These are phyloP conservation scores for Polychytrium aggregatum DNA, from an alignment of 192 early-diverging fungal species.

Conservation along the genomic window DNA sequence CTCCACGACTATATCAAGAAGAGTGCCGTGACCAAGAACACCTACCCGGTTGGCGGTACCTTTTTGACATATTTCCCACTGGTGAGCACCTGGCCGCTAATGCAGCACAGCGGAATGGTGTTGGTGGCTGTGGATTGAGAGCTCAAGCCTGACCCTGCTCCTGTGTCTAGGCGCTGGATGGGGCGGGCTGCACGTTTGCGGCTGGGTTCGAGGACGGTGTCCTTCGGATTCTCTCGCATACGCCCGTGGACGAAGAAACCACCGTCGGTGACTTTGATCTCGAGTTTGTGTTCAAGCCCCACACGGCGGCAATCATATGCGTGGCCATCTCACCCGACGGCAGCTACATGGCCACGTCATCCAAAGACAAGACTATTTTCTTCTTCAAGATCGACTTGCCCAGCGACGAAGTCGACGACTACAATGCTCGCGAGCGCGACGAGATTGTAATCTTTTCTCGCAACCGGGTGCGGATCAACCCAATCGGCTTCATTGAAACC, in stretches of 20 bases:
- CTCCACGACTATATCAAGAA: slow-evolving; percentile 37
- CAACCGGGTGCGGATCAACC: slow-evolving; percentile 18
- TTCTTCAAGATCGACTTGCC: slow-evolving; percentile 46
- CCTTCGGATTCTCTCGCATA: slow-evolving; percentile 33
- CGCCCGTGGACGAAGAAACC: slow-evolving; percentile 6
- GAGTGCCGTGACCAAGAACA: slow-evolving; percentile 7
- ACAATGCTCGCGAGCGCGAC: slow-evolving; percentile 9
- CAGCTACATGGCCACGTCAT: slow-evolving; percentile 31
- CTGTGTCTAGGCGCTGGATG: slow-evolving; percentile 32
- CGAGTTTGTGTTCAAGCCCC: slow-evolving; percentile 46
- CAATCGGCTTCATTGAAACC: slow-evolving; percentile 42
- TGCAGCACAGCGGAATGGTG: background rate
- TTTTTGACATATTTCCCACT: slow-evolving; percentile 27
- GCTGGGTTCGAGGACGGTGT: slow-evolving; percentile 49
- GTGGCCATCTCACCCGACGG: slow-evolving; percentile 41
- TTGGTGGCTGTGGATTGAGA: slow-evolving; percentile 6
- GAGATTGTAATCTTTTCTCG: slow-evolving; percentile 11
- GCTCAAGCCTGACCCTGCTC: background rate
- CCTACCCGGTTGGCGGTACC: slow-evolving; percentile 25
- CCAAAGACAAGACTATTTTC: slow-evolving; percentile 38
- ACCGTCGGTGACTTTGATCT: slow-evolving; percentile 18
- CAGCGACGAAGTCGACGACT: too few relatives aligned
- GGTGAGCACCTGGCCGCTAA: slow-evolving; percentile 14
- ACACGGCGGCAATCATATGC: slow-evolving; percentile 24
- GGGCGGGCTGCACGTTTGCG: slow-evolving; percentile 28